Conservation (phyloP, 805 yeast species). For the Isabelozyma gotoi region DNA sequence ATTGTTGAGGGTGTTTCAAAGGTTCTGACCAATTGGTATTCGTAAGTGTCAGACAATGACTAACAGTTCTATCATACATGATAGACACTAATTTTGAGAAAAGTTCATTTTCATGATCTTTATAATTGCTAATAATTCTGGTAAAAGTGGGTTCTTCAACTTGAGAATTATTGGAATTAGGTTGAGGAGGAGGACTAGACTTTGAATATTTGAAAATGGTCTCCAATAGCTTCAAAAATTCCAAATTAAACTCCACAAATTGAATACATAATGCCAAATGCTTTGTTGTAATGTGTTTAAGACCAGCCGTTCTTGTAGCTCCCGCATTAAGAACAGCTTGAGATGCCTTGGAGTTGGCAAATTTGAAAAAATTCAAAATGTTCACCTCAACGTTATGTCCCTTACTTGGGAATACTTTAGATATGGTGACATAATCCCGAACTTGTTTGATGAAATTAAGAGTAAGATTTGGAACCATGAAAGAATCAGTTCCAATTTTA, state of each 20-base stretch:
- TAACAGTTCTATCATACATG: slow-evolving; percentile 62
- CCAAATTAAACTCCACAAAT: slow-evolving; percentile 47
- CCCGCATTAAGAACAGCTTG: slow-evolving; percentile 71
- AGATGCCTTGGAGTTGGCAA: slow-evolving; percentile 53
- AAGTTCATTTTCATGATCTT: slow-evolving; percentile 64
- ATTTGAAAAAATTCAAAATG: slow-evolving; percentile 41
- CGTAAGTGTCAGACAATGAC: slow-evolving; percentile 49
- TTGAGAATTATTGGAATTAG: slow-evolving; percentile 6
- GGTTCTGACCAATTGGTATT: slow-evolving; percentile 52
- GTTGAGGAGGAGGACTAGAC: slow-evolving; percentile 1
- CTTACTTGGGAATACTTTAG: slow-evolving; percentile 53
- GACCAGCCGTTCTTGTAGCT: slow-evolving; percentile 71
- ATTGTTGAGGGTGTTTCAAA: slow-evolving; percentile 41
- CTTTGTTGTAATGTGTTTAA: slow-evolving; percentile 71
- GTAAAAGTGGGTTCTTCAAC: slow-evolving; percentile 28
- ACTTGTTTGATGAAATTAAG: slow-evolving; percentile 25
- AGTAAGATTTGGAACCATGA: slow-evolving; percentile 29
- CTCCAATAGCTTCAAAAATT: slow-evolving; percentile 36
- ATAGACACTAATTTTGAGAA: slow-evolving; percentile 64
- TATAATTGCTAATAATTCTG: slow-evolving; percentile 38
- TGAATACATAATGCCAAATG: slow-evolving; percentile 70
- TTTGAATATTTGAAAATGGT: slow-evolving; percentile 9
- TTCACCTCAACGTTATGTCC: slow-evolving; percentile 41
- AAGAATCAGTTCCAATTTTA: slow-evolving; percentile 18
- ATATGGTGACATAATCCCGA: slow-evolving; percentile 55